Evolutionary conservation across 2,329 filamentous ascomycete genomes (phyloP), one percentile per base, ranked within the genome.

Genomic region (Exophiala viscosa): DNA sequence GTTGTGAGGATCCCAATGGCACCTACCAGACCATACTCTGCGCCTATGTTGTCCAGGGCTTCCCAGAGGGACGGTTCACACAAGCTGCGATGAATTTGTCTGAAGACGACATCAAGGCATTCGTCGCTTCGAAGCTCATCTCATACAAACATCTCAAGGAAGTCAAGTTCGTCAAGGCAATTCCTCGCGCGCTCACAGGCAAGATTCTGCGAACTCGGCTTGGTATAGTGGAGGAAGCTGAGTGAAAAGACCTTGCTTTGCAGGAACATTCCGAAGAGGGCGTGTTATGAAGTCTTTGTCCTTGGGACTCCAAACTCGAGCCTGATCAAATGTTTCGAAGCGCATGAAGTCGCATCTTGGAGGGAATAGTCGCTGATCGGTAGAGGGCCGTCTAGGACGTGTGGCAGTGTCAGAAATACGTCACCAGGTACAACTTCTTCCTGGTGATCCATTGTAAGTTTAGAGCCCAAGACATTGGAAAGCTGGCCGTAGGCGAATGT

Each of bases 111-210:
- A 68, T 78, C n/a, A 57, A 48, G 45, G 17, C 49, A 14, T 59
- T 57, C 39, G 38, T 61, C 9, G 45, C 54, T 14, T 40, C 45
- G 2, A 50, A 69, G 41, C 65, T 79, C 18, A 73, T 74, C 6
- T 72, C 70, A 47, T 79, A 77, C 65, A 79, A 79, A 55, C 66
- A 67, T 2, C 60, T 78, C 0, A 74, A 74, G 7, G 73, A 73
- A 5, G 69, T 79, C 7, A 61, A 72, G 17, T 78, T 78, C 48
- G 70, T 78, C 11, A 70, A 76, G 40, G 65, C 71, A 23, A 75
- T 79, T 32, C 76, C 76, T 3, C 73, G 74, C 42, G 74, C 73
- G 2, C 66, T 74, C 0, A 76, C 74, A 52, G 76, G 76, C 11
- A 79, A 79, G 64, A 76, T 79, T 45, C 67, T 74, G 52, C 66